Evolutionary conservation across 495 filamentous ascomycete species (phyloP).

Genomic region (Trichoderma orchidacearum): DNA sequence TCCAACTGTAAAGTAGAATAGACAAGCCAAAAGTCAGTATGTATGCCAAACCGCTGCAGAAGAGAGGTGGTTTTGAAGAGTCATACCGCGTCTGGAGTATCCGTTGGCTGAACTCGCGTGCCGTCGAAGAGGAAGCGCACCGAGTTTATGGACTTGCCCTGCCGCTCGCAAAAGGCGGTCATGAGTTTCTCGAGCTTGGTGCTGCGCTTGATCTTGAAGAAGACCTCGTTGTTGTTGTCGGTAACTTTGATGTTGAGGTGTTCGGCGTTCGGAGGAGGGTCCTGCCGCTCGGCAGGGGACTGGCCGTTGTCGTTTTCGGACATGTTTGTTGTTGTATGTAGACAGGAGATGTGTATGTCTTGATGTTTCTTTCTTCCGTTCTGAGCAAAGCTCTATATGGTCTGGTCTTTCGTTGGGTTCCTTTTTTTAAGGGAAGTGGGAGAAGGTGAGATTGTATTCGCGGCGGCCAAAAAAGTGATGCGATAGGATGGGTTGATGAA

Average conservation of each 20-base stretch:
- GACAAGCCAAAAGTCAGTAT: background rate
- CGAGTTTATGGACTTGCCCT: conserved; percentile 71
- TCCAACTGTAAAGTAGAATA: conserved; percentile 50
- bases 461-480: background rate
- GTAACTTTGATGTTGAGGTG: conserved; percentile 99
- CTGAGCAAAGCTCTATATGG: background rate
- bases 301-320: conserved; percentile 41
- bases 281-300: conserved; percentile 38
- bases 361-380: background rate
- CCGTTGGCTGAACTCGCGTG: conserved; percentile 70
- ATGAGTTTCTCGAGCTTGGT: conserved; percentile 96
- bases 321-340: conserved; percentile 23
- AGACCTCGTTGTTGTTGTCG: conserved; percentile 99
- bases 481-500: background rate
- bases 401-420: background rate
- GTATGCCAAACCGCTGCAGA: conserved; percentile 3
- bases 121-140: conserved; percentile 97
- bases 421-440: background rate
- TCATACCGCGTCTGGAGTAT: conserved; percentile 87
- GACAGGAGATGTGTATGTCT: background rate
- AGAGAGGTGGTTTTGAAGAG: too few species aligned
- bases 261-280: conserved; percentile 37
- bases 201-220: conserved; percentile 99
- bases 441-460: background rate
- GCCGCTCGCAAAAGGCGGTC: conserved; percentile 96